Evolutionary conservation across 192 early-diverging fungal species (phyloP).

Genomic region (Lunasporangiospora selenospora): DNA sequence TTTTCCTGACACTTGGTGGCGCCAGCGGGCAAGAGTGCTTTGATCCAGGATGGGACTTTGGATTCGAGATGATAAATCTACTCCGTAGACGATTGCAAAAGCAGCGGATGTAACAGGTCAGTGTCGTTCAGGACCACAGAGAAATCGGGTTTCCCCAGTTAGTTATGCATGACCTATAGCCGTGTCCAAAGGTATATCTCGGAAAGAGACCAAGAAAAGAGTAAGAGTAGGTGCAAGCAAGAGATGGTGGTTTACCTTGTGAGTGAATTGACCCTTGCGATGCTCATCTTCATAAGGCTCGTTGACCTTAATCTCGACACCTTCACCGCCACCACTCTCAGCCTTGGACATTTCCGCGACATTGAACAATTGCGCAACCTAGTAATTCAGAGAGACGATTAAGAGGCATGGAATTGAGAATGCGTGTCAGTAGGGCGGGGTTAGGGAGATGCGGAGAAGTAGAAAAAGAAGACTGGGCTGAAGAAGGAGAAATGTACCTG

Average conservation of each 20-base stretch:
- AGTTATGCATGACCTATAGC: no score
- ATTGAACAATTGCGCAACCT: constrained; percentile 76
- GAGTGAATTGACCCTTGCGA: constrained; percentile 81
- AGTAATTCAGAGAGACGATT: background rate
- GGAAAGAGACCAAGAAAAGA: constrained; percentile 1
- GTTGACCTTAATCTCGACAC: constrained; percentile 79
- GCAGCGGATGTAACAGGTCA: no score
- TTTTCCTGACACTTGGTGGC: constrained; percentile 77
- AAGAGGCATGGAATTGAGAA: background rate
- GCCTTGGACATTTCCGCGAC: constrained; percentile 79
- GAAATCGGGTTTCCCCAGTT: no score
- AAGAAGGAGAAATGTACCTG: constrained; percentile 48
- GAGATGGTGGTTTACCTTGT: constrained; percentile 72
- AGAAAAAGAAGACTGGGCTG: no score
- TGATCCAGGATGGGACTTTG: constrained; percentile 66
- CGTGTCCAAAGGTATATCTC: no score
- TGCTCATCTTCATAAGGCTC: constrained; percentile 78
- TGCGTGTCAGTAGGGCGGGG: background rate
- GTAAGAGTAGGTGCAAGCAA: constrained; percentile 1
- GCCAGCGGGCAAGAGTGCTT: constrained; percentile 67
- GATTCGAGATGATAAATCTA: constrained; percentile 48
- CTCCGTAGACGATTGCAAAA: no score
- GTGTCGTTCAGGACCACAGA: no score
- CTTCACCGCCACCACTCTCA: constrained; percentile 82
- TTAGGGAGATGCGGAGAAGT: no score